These are phyloP conservation scores for Hypericum androsaemum DNA, from an alignment of 345 rosid species.

Conservation along the genomic window DNA sequence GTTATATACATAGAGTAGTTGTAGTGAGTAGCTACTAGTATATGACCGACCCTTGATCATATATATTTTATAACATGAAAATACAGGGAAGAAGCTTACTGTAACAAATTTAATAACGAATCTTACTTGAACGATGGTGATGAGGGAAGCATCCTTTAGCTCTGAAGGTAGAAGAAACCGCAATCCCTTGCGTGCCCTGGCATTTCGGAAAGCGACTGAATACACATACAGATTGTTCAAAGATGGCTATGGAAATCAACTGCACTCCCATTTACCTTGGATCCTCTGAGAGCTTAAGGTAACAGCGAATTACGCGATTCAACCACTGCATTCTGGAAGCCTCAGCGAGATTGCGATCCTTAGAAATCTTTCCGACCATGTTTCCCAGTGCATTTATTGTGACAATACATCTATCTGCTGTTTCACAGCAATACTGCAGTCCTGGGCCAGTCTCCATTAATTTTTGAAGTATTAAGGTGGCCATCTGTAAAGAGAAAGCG, in stretches of 20 bases:
- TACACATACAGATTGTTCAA: too few species aligned
- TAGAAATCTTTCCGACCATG: constrained; percentile 16
- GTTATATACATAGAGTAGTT: too few species aligned
- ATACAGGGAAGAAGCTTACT: too few species aligned
- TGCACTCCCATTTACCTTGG: constrained; percentile 29
- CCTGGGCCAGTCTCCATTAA: constrained; percentile 29
- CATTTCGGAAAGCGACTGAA: neutral
- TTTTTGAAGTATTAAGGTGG: constrained; percentile 30
- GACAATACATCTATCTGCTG: constrained; percentile 24
- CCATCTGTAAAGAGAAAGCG: constrained; percentile 29
- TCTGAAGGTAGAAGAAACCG: neutral
- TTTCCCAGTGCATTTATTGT: constrained; percentile 17
- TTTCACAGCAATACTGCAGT: constrained; percentile 29
- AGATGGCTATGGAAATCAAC: neutral
- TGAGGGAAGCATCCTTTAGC: neutral
- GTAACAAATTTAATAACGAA: neutral
- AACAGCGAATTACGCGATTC: constrained; percentile 32
- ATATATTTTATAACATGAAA: too few species aligned
- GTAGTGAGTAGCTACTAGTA: too few species aligned
- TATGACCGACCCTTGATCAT: too few species aligned
- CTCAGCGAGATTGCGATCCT: constrained; percentile 1
- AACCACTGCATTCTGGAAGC: constrained; percentile 17
- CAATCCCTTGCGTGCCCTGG: constrained; percentile 1
- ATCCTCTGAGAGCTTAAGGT: constrained; percentile 32
- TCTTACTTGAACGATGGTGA: neutral